phyloP scores from a whole-genome alignment of 2,329 filamentous ascomycete genomes.

The Botrytis aclada region DNA sequence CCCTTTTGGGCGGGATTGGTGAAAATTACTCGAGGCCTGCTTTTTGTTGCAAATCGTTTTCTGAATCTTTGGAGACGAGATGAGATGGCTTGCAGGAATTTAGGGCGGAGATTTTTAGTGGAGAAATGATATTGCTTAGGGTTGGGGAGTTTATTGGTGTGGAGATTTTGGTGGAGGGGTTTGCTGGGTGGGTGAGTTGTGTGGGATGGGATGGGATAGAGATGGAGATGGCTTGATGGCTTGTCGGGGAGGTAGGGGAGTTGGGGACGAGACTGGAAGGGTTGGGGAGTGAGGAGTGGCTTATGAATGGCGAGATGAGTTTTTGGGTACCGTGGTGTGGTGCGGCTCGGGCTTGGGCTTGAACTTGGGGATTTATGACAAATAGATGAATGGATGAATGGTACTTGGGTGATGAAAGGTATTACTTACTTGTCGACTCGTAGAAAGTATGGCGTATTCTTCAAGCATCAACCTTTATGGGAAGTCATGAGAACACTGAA shows the following conservation, averaged over 20 bases:
- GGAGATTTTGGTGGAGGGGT: not conserved
- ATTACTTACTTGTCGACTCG: not conserved
- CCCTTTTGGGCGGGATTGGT: not conserved
- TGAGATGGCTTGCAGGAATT: not conserved
- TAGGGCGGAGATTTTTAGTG: not conserved
- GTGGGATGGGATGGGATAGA: not conserved
- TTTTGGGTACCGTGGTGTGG: not conserved
- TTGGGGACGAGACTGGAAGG: not conserved
- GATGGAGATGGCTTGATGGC: not conserved
- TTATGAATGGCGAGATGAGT: not conserved
- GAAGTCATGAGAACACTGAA: not conserved
- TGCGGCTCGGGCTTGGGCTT: not conserved
- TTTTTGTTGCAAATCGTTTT: slow-evolving; percentile 24
- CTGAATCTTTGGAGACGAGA: slow-evolving; percentile 22
- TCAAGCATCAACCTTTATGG: not conserved
- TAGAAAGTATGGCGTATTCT: not conserved
- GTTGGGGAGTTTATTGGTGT: slow-evolving; percentile 6
- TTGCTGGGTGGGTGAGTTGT: not conserved
- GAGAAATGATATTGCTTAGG: not conserved
- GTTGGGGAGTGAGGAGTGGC: not conserved
- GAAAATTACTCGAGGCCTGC: not conserved
- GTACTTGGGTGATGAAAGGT: not conserved
- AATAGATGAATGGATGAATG: not conserved
- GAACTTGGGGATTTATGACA: not conserved
- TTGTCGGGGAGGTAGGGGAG: not conserved